Evolutionary conservation across 305 asterid genomes (phyloP).

Genomic region (Stenogyne calaminthoides): DNA sequence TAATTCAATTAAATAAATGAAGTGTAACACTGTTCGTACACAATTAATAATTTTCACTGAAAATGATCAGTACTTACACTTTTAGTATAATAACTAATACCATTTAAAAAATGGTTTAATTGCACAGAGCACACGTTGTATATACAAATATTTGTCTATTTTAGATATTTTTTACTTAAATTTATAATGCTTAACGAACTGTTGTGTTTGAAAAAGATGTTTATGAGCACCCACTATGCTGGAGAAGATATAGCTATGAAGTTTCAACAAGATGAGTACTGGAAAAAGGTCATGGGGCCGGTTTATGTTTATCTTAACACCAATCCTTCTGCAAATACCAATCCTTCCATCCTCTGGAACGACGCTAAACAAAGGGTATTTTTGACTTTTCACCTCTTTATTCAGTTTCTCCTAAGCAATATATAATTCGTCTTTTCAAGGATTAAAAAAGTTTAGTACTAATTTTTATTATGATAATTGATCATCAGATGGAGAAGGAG

Average conservation of each 20-base stretch:
- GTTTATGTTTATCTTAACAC: conserved; percentile 63
- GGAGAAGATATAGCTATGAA: conserved; percentile 51
- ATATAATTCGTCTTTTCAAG: background rate
- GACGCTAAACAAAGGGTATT: conserved; percentile 52
- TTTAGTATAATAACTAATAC: too few species aligned
- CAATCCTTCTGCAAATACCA: conserved; percentile 27
- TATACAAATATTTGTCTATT: too few species aligned
- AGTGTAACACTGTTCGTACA: too few species aligned
- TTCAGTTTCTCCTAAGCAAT: background rate
- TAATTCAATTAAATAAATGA: too few species aligned
- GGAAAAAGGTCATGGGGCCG: conserved; percentile 86
- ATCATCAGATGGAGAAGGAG: conserved; percentile 59
- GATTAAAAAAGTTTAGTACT: background rate
- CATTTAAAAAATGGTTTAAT: too few species aligned
- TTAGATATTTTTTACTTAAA: background rate
- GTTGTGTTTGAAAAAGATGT: conserved; percentile 44
- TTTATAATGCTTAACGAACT: background rate
- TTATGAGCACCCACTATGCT: conserved; percentile 63
- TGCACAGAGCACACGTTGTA: too few species aligned
- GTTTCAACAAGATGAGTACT: conserved; percentile 48
- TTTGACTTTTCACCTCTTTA: background rate
- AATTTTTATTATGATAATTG: background rate
- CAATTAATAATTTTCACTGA: too few species aligned
- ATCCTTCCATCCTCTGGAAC: conserved; percentile 58
- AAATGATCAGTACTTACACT: too few species aligned